phyloP scores from a whole-genome alignment of 345 rosid species.

The Hibiscus syriacus region DNA sequence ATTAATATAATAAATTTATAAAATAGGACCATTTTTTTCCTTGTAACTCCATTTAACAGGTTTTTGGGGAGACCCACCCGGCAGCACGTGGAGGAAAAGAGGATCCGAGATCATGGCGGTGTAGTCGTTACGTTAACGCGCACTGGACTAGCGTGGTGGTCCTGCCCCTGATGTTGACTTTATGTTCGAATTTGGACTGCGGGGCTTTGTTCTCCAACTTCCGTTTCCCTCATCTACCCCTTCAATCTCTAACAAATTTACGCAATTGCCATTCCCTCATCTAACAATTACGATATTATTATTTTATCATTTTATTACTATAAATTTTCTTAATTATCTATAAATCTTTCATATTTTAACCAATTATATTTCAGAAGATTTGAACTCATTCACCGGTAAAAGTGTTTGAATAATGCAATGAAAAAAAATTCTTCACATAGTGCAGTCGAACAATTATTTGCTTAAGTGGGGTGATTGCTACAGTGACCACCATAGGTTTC shows the following conservation, averaged over 20 bases:
- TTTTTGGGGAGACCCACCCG: background rate
- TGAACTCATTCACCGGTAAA: too few relatives aligned
- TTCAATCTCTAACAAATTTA: background rate
- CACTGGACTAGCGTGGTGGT: slow-evolving; percentile 39
- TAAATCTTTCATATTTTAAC: too few relatives aligned
- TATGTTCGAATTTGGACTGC: slow-evolving; percentile 12
- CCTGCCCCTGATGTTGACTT: slow-evolving; percentile 13
- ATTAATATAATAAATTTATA: background rate
- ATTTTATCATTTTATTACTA: too few relatives aligned
- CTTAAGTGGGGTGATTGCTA: too few relatives aligned
- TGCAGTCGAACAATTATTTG: too few relatives aligned
- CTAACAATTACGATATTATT: too few relatives aligned
- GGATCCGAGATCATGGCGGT: slow-evolving; percentile 8
- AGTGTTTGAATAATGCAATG: too few relatives aligned
- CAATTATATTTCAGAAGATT: too few relatives aligned
- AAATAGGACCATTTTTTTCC: background rate
- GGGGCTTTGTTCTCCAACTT: background rate
- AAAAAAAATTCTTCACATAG: too few relatives aligned
- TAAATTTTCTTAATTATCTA: too few relatives aligned
- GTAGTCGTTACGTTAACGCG: slow-evolving; percentile 37
- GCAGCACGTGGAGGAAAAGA: background rate
- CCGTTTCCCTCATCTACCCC: background rate
- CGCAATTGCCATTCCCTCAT: background rate
- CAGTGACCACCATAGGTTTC: too few relatives aligned
- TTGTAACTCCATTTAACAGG: too few relatives aligned